phyloP scores from a whole-genome alignment of 306 rosid species.

The Corylus avellana region DNA sequence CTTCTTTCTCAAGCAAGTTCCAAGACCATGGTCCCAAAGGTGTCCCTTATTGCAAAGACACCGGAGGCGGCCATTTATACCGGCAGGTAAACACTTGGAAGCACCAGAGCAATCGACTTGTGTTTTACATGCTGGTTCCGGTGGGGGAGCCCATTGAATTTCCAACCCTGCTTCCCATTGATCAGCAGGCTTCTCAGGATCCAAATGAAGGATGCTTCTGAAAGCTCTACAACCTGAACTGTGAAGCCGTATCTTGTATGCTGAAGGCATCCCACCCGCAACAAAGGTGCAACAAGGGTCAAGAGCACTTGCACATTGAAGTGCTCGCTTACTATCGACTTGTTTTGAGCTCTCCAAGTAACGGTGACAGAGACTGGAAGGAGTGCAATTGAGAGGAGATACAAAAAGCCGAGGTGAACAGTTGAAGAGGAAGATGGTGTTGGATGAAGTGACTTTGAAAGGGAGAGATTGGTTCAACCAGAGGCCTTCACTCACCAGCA shows the following conservation, averaged over 20 bases:
- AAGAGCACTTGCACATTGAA: constrained; percentile 58
- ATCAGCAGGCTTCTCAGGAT: constrained; percentile 48
- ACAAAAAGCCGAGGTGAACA: constrained; percentile 87
- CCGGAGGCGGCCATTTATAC: constrained; percentile 29
- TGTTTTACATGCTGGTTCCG: constrained; percentile 66
- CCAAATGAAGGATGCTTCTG: constrained; percentile 78
- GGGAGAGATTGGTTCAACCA: constrained; percentile 92
- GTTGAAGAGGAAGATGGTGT: constrained; percentile 76
- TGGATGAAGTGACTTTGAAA: constrained; percentile 77
- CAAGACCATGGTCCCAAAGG: constrained; percentile 64
- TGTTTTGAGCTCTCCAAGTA: constrained; percentile 72
- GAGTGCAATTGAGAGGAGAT: constrained; percentile 88
- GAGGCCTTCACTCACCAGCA: constrained; percentile 72
- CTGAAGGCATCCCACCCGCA: constrained; percentile 87
- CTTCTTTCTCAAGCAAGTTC: constrained; percentile 53
- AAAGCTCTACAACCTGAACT: constrained; percentile 84
- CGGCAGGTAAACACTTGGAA: constrained; percentile 52
- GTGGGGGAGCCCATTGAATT: constrained; percentile 82
- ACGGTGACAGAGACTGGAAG: constrained; percentile 79
- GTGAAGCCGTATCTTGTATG: constrained; percentile 88
- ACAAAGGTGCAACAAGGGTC: constrained; percentile 85
- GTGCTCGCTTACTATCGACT: constrained; percentile 45
- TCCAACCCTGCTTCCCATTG: constrained; percentile 93
- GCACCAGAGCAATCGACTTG: constrained; percentile 63
- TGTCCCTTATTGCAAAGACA: constrained; percentile 68